Conservation (phyloP, 2,329 filamentous ascomycete genomes). For the Colletotrichum sp. region DNA sequence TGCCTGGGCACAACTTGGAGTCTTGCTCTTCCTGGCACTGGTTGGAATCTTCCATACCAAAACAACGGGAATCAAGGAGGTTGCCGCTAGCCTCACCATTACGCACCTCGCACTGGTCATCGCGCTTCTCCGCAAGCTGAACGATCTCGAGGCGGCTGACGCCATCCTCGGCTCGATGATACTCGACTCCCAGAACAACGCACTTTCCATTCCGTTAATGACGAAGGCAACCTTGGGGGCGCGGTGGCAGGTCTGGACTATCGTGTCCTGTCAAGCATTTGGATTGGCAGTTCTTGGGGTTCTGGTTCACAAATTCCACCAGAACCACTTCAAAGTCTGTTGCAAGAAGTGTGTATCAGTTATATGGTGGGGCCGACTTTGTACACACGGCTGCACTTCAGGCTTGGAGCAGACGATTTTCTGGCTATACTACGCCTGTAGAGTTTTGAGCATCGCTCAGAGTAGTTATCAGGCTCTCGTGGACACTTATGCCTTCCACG, state of each 20-base stretch:
- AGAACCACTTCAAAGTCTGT: neutral
- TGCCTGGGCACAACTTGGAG: neutral
- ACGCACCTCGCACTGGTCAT: neutral
- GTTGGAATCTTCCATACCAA: neutral
- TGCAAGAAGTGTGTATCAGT: neutral
- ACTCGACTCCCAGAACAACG: neutral
- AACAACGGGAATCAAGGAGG: neutral
- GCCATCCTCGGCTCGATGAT: neutral
- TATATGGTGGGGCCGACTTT: neutral
- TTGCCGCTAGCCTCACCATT: neutral
- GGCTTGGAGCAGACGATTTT: neutral
- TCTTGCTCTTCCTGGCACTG: neutral
- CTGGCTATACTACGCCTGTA: neutral
- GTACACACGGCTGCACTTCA: too few species aligned
- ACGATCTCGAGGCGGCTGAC: neutral
- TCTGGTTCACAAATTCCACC: neutral
- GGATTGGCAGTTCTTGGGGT: neutral
- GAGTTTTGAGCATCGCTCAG: neutral
- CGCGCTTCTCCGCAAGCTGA: neutral
- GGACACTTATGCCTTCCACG: neutral
- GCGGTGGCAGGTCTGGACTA: neutral
- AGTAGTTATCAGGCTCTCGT: neutral
- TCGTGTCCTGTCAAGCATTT: neutral
- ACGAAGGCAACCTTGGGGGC: neutral
- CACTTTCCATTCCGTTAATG: neutral